Evolutionary conservation across 2,329 filamentous ascomycete genomes (phyloP).

Genomic region (Venturia aucupariae): DNA sequence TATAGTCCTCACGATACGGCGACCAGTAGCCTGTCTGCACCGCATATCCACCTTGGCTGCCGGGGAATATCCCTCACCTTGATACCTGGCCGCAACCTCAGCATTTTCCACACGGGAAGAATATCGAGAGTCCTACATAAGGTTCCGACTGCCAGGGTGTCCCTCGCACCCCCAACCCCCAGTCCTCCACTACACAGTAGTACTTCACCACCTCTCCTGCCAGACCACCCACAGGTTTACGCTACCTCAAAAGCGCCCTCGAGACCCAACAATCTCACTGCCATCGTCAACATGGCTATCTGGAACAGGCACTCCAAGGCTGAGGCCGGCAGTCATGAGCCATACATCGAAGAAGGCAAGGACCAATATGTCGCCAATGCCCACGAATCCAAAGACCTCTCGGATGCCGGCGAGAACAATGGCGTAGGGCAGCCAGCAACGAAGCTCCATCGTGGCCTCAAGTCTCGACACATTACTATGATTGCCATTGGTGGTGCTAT

Average conservation of each 20-base stretch:
- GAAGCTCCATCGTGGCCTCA: conserved; percentile 43
- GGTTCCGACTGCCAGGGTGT: not conserved
- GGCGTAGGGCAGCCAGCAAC: not conserved
- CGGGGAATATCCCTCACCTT: not conserved
- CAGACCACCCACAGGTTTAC: not conserved
- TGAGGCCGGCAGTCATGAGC: not conserved
- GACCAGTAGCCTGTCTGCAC: not conserved
- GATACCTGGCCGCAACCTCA: not conserved
- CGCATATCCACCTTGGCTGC: not conserved
- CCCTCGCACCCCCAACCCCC: not conserved
- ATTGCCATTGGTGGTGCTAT: conserved; percentile 46
- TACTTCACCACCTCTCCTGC: not conserved
- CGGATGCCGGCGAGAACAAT: not conserved
- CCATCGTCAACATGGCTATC: conserved; percentile 7
- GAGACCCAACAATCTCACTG: not conserved
- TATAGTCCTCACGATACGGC: not conserved
- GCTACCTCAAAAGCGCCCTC: not conserved
- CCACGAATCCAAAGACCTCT: not conserved
- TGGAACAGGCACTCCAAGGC: conserved; percentile 11
- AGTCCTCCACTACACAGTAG: no score
- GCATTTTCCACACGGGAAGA: not conserved
- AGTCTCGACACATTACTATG: conserved; percentile 49
- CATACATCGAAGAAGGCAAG: conserved; percentile 10
- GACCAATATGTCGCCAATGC: not conserved
- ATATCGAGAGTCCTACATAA: not conserved